Evolutionary conservation across 1,284 basidiomycete genomes (phyloP).

Genomic region (Cryptococcus depauperatus): DNA sequence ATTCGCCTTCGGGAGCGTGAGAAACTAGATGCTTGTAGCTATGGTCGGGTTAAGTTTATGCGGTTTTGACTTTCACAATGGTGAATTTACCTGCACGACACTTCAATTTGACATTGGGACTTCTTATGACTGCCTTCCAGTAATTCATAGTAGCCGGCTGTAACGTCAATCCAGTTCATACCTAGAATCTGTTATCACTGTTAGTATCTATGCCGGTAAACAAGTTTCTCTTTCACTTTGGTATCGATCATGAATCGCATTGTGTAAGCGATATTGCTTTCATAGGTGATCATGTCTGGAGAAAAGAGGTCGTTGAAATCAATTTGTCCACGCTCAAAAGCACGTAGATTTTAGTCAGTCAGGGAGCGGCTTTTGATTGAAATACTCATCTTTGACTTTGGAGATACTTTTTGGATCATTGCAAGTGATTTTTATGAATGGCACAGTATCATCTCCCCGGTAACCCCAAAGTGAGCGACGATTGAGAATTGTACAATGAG

Average conservation of each 20-base stretch:
- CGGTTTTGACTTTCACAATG: not conserved
- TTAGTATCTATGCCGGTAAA: not conserved
- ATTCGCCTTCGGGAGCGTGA: conserved; percentile 77
- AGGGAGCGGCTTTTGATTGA: not conserved
- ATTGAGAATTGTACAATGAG: conserved; percentile 55
- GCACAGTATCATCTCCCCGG: conserved; percentile 63
- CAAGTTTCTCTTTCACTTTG: conserved; percentile 51
- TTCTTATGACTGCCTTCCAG: conserved; percentile 53
- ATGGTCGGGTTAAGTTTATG: not conserved
- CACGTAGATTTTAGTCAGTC: conserved; percentile 49
- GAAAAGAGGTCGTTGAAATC: conserved; percentile 64
- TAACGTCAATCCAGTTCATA: conserved; percentile 95
- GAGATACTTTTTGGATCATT: conserved; percentile 65
- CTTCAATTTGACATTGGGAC: conserved; percentile 79
- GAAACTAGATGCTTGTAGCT: conserved; percentile 79
- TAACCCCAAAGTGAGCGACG: conserved; percentile 80
- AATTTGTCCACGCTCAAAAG: conserved; percentile 79
- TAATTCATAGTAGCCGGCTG: conserved; percentile 67
- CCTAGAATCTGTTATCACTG: conserved; percentile 63
- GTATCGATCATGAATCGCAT: conserved; percentile 95
- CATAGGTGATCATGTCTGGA: conserved; percentile 59
- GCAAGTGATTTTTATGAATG: conserved; percentile 76
- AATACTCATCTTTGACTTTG: conserved; percentile 80
- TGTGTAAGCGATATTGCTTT: conserved; percentile 83
- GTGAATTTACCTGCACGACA: conserved; percentile 59